Conservation (phyloP, 2,329 filamentous ascomycete genomes). For the Fusarium palustre region DNA sequence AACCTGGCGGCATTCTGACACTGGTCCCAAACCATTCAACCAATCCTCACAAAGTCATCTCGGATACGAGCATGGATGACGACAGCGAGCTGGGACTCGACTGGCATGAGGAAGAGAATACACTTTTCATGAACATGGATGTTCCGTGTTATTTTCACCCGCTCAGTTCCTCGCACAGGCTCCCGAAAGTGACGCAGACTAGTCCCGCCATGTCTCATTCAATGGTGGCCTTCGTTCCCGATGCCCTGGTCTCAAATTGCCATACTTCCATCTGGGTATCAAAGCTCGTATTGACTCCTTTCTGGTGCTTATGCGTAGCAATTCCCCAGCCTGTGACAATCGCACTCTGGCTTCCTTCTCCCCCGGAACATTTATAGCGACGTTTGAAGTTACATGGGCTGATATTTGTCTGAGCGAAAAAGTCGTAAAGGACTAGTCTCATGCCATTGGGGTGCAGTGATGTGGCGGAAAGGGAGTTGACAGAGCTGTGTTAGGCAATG, state of each 20-base stretch:
- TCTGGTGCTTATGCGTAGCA: constrained; percentile 11
- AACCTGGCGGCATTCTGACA: not conserved
- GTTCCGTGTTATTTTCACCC: constrained; percentile 20
- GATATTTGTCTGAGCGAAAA: constrained; percentile 13
- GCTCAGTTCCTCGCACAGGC: constrained; percentile 19
- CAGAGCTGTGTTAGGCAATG: constrained; percentile 10
- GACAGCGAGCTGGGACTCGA: not conserved
- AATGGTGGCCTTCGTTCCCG: constrained; percentile 13
- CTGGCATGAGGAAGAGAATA: not conserved
- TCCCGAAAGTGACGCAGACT: constrained; percentile 20
- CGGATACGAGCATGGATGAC: not conserved
- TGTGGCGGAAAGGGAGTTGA: constrained; percentile 16
- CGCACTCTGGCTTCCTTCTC: constrained; percentile 28
- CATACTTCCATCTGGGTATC: constrained; percentile 1
- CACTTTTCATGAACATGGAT: no score
- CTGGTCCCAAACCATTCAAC: not conserved
- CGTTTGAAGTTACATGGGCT: constrained; percentile 20
- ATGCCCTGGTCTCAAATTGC: constrained; percentile 16
- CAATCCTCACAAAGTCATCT: not conserved
- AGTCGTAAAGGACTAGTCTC: constrained; percentile 10
- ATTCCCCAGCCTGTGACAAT: not conserved
- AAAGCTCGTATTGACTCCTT: constrained; percentile 3
- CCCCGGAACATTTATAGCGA: constrained; percentile 24
- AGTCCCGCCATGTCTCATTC: constrained; percentile 19
- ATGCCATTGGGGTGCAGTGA: constrained; percentile 13